Evolutionary conservation across 441 rosid species (phyloP), one percentile per base, ranked within the genome.

Genomic region (Bruguiera hainesii): DNA sequence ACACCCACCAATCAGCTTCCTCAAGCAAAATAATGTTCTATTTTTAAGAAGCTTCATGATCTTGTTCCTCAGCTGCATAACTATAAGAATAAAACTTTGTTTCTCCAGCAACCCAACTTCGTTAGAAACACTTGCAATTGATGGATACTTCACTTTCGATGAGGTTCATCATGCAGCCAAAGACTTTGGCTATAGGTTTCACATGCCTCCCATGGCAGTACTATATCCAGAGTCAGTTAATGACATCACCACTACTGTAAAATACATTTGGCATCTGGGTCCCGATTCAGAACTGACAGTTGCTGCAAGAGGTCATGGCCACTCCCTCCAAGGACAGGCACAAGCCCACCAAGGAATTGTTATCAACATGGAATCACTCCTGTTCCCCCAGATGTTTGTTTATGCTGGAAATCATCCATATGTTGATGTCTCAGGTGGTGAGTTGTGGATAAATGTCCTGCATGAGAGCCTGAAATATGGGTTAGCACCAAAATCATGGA

Each of bases 401-500:
- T 75, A 83, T 63, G 51, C 72, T 23, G 86, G 87, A 68, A 79
- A 68, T 35, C 68, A 64, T 63, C 92, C 89, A 1, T 86, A 80
- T 49, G 84, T 87, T 33, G 99, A 91, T 66, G 97, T 86, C 64
- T 82, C 91, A 3, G 98, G 93, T 26, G 94, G 97, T 59, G 98
- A 95, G 69, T 67, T 95, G 56, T 95, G 99, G 99, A 95, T 95
- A 69, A 83, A 90, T 76, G 81, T 95, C 73, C 89, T 95, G 78
- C 86, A 51, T 20, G 87, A 91, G 80, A 83, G 84, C 85, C 82
- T 91, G 70, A 88, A 83, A 75, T 76, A 87, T 70, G 98, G 97
- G 68, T 81, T 91, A 69, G 82, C 99, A 30, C 99, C 99, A 61
- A 95, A 90, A 79, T 95, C 98, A 59, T 95, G 98, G 99, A 91